A percentile compares a stretch with the other conserved stretches of the same genome.
Evolutionary conservation across 208 protist genomes (phyloP).

Genomic region (Leishmania lainsoni): DNA sequence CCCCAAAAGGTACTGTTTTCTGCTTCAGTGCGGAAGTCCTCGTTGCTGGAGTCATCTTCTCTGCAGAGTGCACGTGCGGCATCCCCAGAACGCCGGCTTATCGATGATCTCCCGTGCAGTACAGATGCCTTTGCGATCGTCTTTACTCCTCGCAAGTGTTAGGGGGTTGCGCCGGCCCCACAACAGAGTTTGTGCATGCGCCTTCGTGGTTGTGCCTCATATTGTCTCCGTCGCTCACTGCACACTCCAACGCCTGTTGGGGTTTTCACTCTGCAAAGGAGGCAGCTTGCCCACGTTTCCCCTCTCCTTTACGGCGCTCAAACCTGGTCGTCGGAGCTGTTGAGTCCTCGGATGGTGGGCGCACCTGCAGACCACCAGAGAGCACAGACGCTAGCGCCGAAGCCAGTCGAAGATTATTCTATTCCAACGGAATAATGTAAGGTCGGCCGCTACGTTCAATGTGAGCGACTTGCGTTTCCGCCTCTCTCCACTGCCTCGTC

Average conservation of each 20-base stretch:
- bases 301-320: not conserved
- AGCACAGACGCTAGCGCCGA: not conserved
- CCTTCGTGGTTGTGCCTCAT: not conserved
- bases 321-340: not conserved
- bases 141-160: not conserved
- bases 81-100: constrained; percentile 6
- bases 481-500: not conserved
- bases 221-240: not conserved
- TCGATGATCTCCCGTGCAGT: constrained; percentile 15
- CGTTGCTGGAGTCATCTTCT: not conserved
- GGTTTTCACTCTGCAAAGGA: no score
- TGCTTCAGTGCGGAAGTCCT: not conserved
- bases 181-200: not conserved
- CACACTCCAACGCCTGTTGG: not conserved
- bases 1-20: not conserved
- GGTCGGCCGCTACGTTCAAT: not conserved
- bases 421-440: not conserved
- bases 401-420: not conserved
- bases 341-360: not conserved
- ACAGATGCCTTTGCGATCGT: constrained; percentile 13
- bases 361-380: not conserved
- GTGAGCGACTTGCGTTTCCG: not conserved
- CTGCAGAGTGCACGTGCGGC: not conserved
- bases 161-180: not conserved
- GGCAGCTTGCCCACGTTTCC: no score